phyloP scores from a whole-genome alignment of 2,329 filamentous ascomycete genomes.

The Microsporum ferrugineum region DNA sequence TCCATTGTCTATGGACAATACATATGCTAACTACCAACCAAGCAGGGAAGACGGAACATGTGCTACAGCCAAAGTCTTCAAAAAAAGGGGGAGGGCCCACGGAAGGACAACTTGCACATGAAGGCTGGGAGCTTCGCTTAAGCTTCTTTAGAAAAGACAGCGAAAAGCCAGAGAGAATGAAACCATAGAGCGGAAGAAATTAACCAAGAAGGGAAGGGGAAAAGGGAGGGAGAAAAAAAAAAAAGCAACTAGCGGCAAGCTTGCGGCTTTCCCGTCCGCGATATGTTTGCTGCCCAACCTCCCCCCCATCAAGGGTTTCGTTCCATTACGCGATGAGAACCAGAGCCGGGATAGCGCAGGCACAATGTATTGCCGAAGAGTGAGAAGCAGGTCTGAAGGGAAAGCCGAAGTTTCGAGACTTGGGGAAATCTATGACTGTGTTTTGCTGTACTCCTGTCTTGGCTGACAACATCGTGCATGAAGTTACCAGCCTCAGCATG shows the following conservation, averaged over 20 bases:
- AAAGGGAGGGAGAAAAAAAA: neutral
- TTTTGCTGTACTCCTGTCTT: neutral
- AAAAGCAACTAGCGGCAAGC: neutral
- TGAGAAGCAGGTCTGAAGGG: neutral
- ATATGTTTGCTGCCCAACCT: neutral
- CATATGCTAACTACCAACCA: neutral
- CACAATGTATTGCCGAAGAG: neutral
- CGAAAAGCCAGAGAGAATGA: neutral
- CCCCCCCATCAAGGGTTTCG: neutral
- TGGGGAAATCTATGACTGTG: neutral
- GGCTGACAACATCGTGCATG: neutral
- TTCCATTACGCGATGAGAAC: constrained; percentile 3
- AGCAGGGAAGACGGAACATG: neutral
- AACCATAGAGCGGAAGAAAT: neutral
- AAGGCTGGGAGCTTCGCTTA: neutral
- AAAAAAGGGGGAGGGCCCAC: neutral
- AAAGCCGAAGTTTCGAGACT: neutral
- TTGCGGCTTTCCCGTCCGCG: neutral
- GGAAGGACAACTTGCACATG: neutral
- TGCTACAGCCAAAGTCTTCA: neutral
- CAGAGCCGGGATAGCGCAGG: neutral
- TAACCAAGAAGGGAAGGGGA: neutral
- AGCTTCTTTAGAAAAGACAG: neutral
- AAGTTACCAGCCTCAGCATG: neutral
- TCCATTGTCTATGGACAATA: neutral